phyloP scores from a whole-genome alignment of 2,329 filamentous ascomycete genomes.

The Claviceps digitariae region DNA sequence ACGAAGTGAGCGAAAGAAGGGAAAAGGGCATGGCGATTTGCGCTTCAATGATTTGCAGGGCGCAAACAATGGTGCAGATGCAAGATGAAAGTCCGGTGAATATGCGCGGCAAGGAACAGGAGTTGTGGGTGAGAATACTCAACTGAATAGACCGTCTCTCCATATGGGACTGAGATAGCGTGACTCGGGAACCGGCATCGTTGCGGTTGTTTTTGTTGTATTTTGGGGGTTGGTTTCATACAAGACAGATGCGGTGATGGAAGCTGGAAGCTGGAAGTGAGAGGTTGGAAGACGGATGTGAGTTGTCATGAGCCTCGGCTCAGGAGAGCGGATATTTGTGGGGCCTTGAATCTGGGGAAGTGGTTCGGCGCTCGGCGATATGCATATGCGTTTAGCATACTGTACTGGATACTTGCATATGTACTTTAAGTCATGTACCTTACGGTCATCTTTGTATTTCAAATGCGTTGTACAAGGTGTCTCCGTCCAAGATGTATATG shows the following conservation, averaged over 20 bases:
- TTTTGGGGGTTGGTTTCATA: too few relatives aligned
- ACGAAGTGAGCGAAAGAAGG: not conserved
- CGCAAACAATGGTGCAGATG: too few relatives aligned
- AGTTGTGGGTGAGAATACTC: not conserved
- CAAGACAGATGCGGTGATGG: not conserved
- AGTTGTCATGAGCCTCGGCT: not conserved
- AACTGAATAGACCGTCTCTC: constrained; percentile 79
- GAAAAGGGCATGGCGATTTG: not conserved
- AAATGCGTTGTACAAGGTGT: too few relatives aligned
- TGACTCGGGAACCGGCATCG: constrained; percentile 56
- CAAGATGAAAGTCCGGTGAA: too few relatives aligned
- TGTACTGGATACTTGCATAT: too few relatives aligned
- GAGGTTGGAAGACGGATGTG: not conserved
- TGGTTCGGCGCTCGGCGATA: not conserved
- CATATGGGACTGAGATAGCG: constrained; percentile 73
- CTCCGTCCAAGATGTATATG: too few relatives aligned
- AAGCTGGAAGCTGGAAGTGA: not conserved
- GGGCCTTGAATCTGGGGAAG: not conserved
- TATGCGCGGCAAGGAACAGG: too few relatives aligned
- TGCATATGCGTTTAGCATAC: not conserved
- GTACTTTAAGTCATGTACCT: too few relatives aligned
- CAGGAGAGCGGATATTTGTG: not conserved
- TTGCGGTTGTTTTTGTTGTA: not conserved
- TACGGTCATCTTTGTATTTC: too few relatives aligned
- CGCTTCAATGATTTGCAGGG: too few relatives aligned